phyloP scores from a whole-genome alignment of 805 yeast species.

The Suhomyces sp. region DNA sequence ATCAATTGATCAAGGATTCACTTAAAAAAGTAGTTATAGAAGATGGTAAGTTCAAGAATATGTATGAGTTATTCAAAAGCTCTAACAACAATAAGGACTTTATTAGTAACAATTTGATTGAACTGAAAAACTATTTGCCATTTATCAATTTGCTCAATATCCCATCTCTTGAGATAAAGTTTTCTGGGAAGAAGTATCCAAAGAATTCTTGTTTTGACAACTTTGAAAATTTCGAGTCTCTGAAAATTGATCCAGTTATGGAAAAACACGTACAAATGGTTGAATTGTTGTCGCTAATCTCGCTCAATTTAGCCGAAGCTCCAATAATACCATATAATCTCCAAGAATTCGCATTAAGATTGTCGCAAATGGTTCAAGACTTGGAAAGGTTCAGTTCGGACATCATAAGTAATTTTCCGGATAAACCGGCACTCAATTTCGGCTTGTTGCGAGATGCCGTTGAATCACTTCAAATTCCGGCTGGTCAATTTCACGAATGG shows the following conservation, averaged over 20 bases:
- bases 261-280: slow-evolving; percentile 54
- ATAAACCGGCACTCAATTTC: slow-evolving; percentile 20
- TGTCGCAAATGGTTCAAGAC: slow-evolving; percentile 46
- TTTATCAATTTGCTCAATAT: slow-evolving; percentile 62
- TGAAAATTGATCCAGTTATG: slow-evolving; percentile 55
- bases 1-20: slow-evolving; percentile 43
- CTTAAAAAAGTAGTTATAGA: slow-evolving; percentile 26
- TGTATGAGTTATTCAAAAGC: slow-evolving; percentile 26
- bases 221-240: slow-evolving; percentile 49
- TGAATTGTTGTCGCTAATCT: slow-evolving; percentile 50
- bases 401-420: slow-evolving; percentile 6
- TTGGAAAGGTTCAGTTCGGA: slow-evolving; percentile 39
- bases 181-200: slow-evolving; percentile 44
- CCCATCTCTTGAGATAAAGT: slow-evolving; percentile 64
- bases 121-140: slow-evolving; percentile 65
- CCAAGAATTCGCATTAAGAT: slow-evolving; percentile 39
- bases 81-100: slow-evolving; percentile 23
- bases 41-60: slow-evolving; percentile 12
- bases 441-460: slow-evolving; percentile 23
- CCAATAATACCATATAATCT: slow-evolving; percentile 75
- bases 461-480: slow-evolving; percentile 32
- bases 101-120: slow-evolving; percentile 32
- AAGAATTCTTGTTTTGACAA: slow-evolving; percentile 62
- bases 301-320: slow-evolving; percentile 63
- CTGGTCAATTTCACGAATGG: slow-evolving; percentile 51